These are phyloP conservation scores for Agastache rugosa DNA, from an alignment of 257 asterid genomes.

Conservation along the genomic window DNA sequence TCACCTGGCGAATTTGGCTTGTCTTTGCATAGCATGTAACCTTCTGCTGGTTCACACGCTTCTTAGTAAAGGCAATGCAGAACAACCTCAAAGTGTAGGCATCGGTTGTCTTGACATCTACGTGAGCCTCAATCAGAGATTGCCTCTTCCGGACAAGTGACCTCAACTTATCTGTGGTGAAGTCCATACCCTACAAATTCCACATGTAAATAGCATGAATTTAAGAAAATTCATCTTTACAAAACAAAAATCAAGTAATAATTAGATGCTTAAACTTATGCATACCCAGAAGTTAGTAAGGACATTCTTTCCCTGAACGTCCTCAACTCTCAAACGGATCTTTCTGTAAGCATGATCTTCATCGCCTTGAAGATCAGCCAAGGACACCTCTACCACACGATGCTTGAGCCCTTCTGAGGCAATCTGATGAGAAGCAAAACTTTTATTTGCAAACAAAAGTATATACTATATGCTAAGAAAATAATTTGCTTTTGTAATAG, in stretches of 20 bases:
- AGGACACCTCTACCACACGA: constrained; percentile 80
- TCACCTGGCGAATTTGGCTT: constrained; percentile 71
- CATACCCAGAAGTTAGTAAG: constrained; percentile 81
- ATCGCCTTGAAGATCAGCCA: constrained; percentile 86
- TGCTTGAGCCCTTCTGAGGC: constrained; percentile 96
- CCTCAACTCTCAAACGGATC: constrained; percentile 87
- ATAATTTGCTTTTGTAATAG: background rate
- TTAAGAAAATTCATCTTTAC: too few relatives aligned
- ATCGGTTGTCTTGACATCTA: constrained; percentile 74
- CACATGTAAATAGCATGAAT: background rate
- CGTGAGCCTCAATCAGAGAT: constrained; percentile 70
- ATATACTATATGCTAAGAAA: background rate
- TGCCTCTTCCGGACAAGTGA: constrained; percentile 73
- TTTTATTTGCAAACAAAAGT: background rate
- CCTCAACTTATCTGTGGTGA: constrained; percentile 72
- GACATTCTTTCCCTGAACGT: constrained; percentile 85
- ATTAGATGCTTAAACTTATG: background rate
- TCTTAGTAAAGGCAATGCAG: constrained; percentile 73
- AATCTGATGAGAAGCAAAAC: constrained; percentile 49
- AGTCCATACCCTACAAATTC: constrained; percentile 64
- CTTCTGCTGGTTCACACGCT: constrained; percentile 79
- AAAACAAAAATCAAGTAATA: background rate
- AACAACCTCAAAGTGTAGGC: constrained; percentile 63
- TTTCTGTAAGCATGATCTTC: constrained; percentile 88
- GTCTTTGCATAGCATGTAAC: constrained; percentile 70